These are phyloP conservation scores for Penicillium paradoxum DNA, from an alignment of 495 filamentous ascomycete species.

Conservation along the genomic window DNA sequence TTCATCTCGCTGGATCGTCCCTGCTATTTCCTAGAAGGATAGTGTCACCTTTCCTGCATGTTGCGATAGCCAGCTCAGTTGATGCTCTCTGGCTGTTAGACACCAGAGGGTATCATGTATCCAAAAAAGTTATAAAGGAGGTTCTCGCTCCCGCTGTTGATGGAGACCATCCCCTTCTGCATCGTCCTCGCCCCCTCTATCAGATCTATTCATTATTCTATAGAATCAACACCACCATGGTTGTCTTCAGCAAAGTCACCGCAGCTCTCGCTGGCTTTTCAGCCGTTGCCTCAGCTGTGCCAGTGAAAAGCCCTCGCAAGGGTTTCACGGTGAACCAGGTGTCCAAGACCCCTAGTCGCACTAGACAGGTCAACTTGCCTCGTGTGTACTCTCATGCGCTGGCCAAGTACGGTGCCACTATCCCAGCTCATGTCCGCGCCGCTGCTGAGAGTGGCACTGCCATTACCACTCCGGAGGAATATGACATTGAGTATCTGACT, in stretches of 20 bases:
- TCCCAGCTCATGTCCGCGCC: slow-evolving; percentile 38
- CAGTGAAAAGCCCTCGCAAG: slow-evolving; percentile 21
- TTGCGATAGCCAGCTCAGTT: slow-evolving; percentile 6
- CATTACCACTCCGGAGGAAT: slow-evolving; percentile 47
- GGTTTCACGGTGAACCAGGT: slow-evolving; percentile 43
- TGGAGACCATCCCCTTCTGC: slow-evolving; percentile 9
- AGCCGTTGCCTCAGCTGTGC: slow-evolving; percentile 31
- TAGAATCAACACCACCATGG: slow-evolving; percentile 31
- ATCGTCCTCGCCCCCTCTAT: slow-evolving; percentile 4
- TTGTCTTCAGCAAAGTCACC: slow-evolving; percentile 40
- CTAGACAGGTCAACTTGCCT: slow-evolving; percentile 36
- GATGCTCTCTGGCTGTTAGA: neutral
- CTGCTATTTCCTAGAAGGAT: slow-evolving; percentile 19
- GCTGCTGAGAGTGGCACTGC: slow-evolving; percentile 47
- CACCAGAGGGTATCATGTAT: neutral
- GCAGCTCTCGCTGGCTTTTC: slow-evolving; percentile 29
- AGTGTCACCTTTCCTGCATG: slow-evolving; percentile 18
- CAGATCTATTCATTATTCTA: slow-evolving; percentile 16
- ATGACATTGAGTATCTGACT: slow-evolving; percentile 62
- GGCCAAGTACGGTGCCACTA: slow-evolving; percentile 39
- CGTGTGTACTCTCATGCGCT: slow-evolving; percentile 36
- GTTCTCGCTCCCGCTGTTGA: slow-evolving; percentile 10
- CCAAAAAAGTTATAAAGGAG: slow-evolving; percentile 22
- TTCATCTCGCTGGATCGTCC: slow-evolving; percentile 21
- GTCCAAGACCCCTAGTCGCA: slow-evolving; percentile 21